phyloP scores from a whole-genome alignment of 306 rosid genomes.

The Mucuna pruriens region DNA sequence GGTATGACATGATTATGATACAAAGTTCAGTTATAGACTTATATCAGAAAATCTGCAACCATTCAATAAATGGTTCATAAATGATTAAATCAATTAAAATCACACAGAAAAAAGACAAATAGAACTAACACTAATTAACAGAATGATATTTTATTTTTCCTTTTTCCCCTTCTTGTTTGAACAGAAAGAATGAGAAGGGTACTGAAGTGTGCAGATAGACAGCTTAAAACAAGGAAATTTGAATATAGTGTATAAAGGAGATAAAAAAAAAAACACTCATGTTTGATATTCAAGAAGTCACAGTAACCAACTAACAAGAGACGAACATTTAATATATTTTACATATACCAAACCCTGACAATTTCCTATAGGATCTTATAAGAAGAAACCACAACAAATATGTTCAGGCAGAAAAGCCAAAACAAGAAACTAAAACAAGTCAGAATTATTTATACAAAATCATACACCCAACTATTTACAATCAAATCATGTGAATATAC shows the following conservation, averaged over 20 bases:
- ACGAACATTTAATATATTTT: neutral
- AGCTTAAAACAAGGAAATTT: neutral
- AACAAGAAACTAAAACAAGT: neutral
- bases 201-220: neutral
- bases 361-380: neutral
- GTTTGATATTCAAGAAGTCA: neutral
- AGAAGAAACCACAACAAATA: neutral
- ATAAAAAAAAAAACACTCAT: neutral
- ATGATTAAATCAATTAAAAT: neutral
- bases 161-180: neutral
- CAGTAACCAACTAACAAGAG: neutral
- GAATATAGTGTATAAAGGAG: neutral
- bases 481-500: constrained; percentile 1
- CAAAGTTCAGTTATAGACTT: neutral
- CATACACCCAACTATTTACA: neutral
- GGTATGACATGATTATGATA: neutral
- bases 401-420: neutral
- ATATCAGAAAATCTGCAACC: neutral
- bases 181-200: constrained; percentile 1
- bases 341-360: neutral
- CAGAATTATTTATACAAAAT: neutral
- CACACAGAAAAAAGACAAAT: neutral
- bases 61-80: neutral
- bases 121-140: neutral
- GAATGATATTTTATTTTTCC: neutral